Evolutionary conservation across 768 basidiomycete species (phyloP), one percentile per base, ranked within the genome.

Genomic region (Podaxis rugospora): DNA sequence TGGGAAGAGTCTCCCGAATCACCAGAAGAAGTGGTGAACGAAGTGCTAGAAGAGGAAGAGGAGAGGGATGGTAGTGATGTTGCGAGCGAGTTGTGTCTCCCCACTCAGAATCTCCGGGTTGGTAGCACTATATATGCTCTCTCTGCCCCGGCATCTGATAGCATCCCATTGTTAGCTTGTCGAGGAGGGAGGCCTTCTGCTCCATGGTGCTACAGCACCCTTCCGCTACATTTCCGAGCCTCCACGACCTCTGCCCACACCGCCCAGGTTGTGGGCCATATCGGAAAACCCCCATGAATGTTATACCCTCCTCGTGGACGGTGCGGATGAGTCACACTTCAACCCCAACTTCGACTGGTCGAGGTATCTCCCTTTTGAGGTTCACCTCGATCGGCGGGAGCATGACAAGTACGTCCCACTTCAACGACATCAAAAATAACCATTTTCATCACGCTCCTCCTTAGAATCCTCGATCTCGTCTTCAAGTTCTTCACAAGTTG

Each of bases 341-440:
- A 76, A 80, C 62, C 80, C 78, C 5, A 71, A 78, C 64, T 78
- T 83, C 39, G 79, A 81, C 52, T 83, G 81, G 81, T 76, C 79
- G 4, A 78, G 80, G 28, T 72, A 80, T 63, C 72, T 83, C 27
- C 80, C 81, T 40, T 51, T 67, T 2, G 70, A 69, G 10, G 78
- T 80, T 13, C 76, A 74, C 32, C 69, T 83, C 16, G 75, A 76
- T 62, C 70, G 80, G 37, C 66, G 66, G 50, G 78, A 78, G 53
- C 80, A 82, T 59, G 80, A 81, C 66, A 75, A 66, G 80, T 78
- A 56, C 56, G 74, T 65, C 25, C n/a, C 16, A 53, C 37, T n/a
- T 25, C 61, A 11, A 5, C n/a, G 6, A 37, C 5, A 0, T n/a
- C 27, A 50, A 57, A 57, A 50, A 21, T 57, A 57, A 35, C 21